Conservation (phyloP, 352 stramenopile species). For the Phytophthora capsici region DNA sequence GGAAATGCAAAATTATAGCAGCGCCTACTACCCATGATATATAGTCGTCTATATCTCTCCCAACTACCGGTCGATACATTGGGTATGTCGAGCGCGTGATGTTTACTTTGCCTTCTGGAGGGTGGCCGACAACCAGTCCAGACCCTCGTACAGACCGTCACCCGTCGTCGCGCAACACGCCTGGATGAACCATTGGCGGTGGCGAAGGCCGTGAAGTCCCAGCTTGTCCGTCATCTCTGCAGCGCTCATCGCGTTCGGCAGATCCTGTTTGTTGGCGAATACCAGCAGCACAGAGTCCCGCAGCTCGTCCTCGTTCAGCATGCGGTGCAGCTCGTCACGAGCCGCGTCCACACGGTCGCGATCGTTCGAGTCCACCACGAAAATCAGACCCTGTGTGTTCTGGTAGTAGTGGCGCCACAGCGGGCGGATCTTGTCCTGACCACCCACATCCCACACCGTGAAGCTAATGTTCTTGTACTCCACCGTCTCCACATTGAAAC, state of each 20-base stretch:
- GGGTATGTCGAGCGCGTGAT: conserved; percentile 62
- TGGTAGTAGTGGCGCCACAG: conserved; percentile 99
- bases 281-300: conserved; percentile 97
- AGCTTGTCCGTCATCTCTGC: conserved; percentile 99
- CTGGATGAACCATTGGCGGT: conserved; percentile 99
- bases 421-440: conserved; percentile 98
- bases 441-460: conserved; percentile 99
- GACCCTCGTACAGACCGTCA: conserved; percentile 98
- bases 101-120: conserved; percentile 90
- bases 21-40: conserved; percentile 45
- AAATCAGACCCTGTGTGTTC: conserved; percentile 99
- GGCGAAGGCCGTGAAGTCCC: conserved; percentile 95
- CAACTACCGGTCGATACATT: conserved; percentile 40
- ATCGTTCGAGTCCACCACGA: conserved; percentile 99
- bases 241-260: conserved; percentile 95
- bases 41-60: conserved; percentile 47
- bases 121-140: conserved; percentile 97
- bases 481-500: conserved; percentile 99
- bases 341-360: conserved; percentile 97
- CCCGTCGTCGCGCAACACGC: conserved; percentile 98
- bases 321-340: conserved; percentile 97
- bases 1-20: conserved; percentile 43
- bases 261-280: conserved; percentile 99
- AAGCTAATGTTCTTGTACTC: conserved; percentile 99
- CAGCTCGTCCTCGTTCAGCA: conserved; percentile 99